Base-by-base conservation (phyloP, 2,329 filamentous ascomycete genomes). In the Lizonia empirigonia region DNA sequence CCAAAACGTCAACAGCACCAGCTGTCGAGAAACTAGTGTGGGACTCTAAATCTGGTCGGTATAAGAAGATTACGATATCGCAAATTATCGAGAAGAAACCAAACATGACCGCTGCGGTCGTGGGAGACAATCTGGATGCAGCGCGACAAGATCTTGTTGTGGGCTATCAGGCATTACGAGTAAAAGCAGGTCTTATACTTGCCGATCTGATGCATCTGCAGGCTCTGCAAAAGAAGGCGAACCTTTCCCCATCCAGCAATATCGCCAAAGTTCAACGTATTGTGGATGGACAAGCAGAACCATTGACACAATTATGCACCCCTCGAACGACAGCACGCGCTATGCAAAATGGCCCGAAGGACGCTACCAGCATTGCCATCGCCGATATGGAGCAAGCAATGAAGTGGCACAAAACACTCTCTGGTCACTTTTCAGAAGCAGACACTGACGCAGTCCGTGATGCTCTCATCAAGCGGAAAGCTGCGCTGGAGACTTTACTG, bases 331-430 rank as follows among this genome's bases (percentile, higher is more conserved):
- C 64, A 18, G 68, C 66, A n/a, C 61, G 62, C 12, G 55, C 36
- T 4, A 62, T 72, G 22, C 54, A 57, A 20, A 37, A 60, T 1
- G 56, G 58, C 18, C 56, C 60, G 6, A 52, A 60, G 6, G 60
- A 65, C 27, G 65, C 64, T 7, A 50, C 55, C 5, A 51, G 53
- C 3, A 39, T 71, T 3, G 52, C 56, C 33, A 58, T 67, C 7
- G 38, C 41, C 13, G 67, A 71, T 38, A 42, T 72, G 6, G 68
- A 71, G 33, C 55, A 62, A 15, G 56, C 48, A 4, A 53, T 69
- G 30, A 37, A 44, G 16, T 69, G 64, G 62, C 18, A 64, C 12
- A 61, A 63, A 19, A 50, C 52, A 12, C 49, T 57, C 6, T 27
- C 52, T 38, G 60, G 58, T 1, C 56, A 55, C 8, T 24, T 47